phyloP scores from a whole-genome alignment of 2,329 filamentous ascomycete species.

The Calonectria hawksworthii region DNA sequence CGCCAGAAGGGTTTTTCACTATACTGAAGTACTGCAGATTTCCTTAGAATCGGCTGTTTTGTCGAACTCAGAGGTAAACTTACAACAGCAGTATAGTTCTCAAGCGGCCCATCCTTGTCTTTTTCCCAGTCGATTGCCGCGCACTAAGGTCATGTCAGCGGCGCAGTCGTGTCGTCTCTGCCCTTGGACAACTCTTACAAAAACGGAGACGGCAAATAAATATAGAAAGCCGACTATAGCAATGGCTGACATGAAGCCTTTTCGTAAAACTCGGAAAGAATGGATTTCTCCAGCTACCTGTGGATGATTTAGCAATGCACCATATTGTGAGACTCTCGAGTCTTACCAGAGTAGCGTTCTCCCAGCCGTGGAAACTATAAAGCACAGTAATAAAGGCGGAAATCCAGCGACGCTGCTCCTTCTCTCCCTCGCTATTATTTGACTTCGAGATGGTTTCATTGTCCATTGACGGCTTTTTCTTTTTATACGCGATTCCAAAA shows the following conservation, averaged over 20 bases:
- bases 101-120: not conserved
- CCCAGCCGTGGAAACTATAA: conserved; percentile 6
- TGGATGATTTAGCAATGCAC: not conserved
- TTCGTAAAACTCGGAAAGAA: not conserved
- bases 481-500: not conserved
- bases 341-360: not conserved
- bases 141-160: not conserved
- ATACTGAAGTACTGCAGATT: not conserved
- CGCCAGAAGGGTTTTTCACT: not conserved
- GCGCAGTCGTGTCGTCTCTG: not conserved
- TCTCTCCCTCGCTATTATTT: too few relatives aligned
- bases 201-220: not conserved
- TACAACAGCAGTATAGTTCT: not conserved
- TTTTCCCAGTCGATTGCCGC: not conserved
- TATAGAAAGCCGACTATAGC: not conserved
- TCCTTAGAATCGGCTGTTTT: not conserved
- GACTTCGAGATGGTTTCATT: too few relatives aligned
- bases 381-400: not conserved
- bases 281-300: conserved; percentile 7
- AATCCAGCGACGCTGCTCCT: not conserved
- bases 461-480: too few relatives aligned
- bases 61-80: not conserved
- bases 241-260: not conserved
- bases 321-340: not conserved
- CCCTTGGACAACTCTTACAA: not conserved